These are phyloP conservation scores for Ambrosiella xylebori DNA, from an alignment of 2,329 filamentous ascomycete species.

Conservation along the genomic window DNA sequence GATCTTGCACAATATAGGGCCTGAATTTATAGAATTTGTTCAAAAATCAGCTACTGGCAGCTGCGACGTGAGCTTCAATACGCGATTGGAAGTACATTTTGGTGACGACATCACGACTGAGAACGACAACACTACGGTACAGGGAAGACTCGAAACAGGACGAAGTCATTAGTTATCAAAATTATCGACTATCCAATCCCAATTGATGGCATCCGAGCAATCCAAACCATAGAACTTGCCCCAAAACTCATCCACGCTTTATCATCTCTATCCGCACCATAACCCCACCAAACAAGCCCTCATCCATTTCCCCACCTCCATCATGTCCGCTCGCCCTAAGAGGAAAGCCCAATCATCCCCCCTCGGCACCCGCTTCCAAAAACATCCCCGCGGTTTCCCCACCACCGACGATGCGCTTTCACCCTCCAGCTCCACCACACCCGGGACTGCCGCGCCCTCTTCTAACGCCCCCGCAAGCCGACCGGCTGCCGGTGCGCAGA, in stretches of 20 bases:
- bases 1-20: no score
- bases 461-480: neutral
- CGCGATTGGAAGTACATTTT: no score
- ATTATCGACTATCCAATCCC: no score
- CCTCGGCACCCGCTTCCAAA: conserved; percentile 20
- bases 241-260: neutral
- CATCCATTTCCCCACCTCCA: neutral
- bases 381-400: conserved; percentile 28
- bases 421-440: neutral
- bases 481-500: neutral
- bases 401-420: neutral
- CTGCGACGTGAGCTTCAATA: no score
- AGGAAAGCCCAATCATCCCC: conserved; percentile 32
- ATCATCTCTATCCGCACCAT: neutral
- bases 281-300: neutral
- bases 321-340: conserved; percentile 32
- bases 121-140: no score
- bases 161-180: no score
- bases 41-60: no score
- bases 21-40: no score
- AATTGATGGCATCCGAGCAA: no score
- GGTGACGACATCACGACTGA: no score
- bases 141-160: no score
- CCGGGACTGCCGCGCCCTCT: neutral
- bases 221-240: neutral